phyloP scores from a whole-genome alignment of 768 basidiomycete genomes.

The Leccinum aurantiacum region DNA sequence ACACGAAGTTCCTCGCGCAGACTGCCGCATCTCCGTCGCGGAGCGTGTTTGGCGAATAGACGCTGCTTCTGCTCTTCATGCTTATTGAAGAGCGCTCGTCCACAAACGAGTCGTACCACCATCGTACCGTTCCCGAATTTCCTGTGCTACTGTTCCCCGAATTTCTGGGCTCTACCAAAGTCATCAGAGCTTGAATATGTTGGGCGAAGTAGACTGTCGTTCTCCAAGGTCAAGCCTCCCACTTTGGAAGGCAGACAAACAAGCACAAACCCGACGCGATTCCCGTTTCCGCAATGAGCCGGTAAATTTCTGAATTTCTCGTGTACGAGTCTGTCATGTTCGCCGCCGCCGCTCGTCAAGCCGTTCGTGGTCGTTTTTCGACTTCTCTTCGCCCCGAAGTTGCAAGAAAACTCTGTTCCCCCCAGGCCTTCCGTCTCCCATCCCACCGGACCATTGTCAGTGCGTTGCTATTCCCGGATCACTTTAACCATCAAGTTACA shows the following conservation, averaged over 20 bases:
- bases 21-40: constrained; percentile 92
- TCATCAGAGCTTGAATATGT: constrained; percentile 68
- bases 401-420: background rate
- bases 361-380: constrained; percentile 13
- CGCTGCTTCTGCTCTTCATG: constrained; percentile 37
- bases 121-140: background rate
- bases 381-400: constrained; percentile 5
- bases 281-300: background rate
- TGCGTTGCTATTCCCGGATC: constrained; percentile 12
- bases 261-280: background rate
- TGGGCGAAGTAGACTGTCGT: constrained; percentile 62
- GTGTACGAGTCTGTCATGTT: constrained; percentile 18
- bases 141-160: constrained; percentile 2
- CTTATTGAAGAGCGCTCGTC: constrained; percentile 46
- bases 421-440: constrained; percentile 5
- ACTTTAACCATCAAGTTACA: background rate
- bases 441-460: constrained; percentile 27
- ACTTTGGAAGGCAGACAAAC: background rate
- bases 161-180: constrained; percentile 23
- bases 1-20: constrained; percentile 88
- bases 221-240: too few species aligned
- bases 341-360: constrained; percentile 9
- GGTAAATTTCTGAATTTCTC: constrained; percentile 24
- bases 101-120: too few species aligned
- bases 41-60: constrained; percentile 82